phyloP scores from a whole-genome alignment of 352 stramenopile species.

The Globisporangium spinosum region DNA sequence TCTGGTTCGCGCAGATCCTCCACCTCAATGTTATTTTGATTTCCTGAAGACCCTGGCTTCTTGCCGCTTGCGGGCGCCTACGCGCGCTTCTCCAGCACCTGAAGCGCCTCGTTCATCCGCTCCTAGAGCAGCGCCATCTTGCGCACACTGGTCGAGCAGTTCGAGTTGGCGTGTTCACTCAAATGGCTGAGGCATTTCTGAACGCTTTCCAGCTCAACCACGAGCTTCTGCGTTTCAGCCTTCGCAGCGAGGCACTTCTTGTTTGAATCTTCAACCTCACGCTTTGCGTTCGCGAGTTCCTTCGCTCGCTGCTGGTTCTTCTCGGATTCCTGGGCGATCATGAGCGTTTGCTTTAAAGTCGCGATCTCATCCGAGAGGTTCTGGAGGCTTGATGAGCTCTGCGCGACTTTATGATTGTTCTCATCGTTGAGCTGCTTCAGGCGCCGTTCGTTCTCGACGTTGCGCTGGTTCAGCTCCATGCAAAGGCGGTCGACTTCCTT shows the following conservation, averaged over 20 bases:
- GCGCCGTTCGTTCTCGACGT: constrained; percentile 65
- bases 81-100: constrained; percentile 62
- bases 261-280: constrained; percentile 75
- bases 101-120: constrained; percentile 62
- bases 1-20: constrained; percentile 53
- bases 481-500: constrained; percentile 68
- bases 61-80: constrained; percentile 21
- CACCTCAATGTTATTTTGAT: constrained; percentile 34
- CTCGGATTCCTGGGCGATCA: constrained; percentile 62
- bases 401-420: constrained; percentile 41
- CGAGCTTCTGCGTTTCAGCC: constrained; percentile 75
- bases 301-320: constrained; percentile 67
- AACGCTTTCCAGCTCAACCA: constrained; percentile 62
- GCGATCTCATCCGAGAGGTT: constrained; percentile 57
- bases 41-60: constrained; percentile 21
- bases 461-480: constrained; percentile 75
- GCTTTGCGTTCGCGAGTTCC: constrained; percentile 59
- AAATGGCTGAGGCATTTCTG: constrained; percentile 62
- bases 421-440: constrained; percentile 62
- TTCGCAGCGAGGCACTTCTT: constrained; percentile 82
- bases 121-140: constrained; percentile 61
- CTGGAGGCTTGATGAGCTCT: constrained; percentile 41
- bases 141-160: constrained; percentile 51
- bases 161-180: constrained; percentile 46
- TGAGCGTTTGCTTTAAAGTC: constrained; percentile 53